Evolutionary conservation across 148 eudicot genomes (phyloP).

Genomic region (Camellia japonica): DNA sequence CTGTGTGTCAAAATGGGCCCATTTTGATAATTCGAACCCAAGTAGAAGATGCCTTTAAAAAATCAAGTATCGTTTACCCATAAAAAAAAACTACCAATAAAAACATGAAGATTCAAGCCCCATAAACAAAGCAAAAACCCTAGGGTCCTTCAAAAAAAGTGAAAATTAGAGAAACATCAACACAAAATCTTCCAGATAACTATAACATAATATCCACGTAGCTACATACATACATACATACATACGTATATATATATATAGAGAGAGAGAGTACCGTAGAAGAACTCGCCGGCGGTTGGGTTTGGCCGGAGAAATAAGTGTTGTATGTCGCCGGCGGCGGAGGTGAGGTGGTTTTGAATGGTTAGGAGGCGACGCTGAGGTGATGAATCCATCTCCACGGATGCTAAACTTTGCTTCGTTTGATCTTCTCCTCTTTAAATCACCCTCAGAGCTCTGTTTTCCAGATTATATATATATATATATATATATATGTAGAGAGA

Average conservation of each 20-base stretch:
- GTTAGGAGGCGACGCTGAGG: slow-evolving; percentile 58
- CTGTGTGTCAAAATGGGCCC: not conserved
- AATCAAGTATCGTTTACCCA: not conserved
- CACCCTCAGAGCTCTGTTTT: not conserved
- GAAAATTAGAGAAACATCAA: not conserved
- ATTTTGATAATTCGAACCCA: too few species aligned
- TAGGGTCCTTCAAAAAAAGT: not conserved
- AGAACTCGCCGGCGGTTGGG: slow-evolving; percentile 64
- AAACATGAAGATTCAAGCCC: not conserved
- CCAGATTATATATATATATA: not conserved
- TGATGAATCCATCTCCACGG: slow-evolving; percentile 62
- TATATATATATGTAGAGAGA: not conserved
- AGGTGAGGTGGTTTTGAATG: slow-evolving; percentile 44
- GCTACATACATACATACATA: not conserved
- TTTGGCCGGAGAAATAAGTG: slow-evolving; percentile 24
- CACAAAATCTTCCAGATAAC: not conserved
- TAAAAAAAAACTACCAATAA: not conserved
- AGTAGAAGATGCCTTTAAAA: not conserved
- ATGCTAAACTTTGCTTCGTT: not conserved
- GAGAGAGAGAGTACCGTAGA: slow-evolving; percentile 34
- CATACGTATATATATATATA: not conserved
- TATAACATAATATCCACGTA: not conserved
- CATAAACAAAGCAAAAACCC: not conserved
- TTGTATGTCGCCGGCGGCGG: slow-evolving; percentile 11
- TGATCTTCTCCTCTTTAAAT: not conserved